Percentiles rank a stretch among this genome's conserved stretches.
These are phyloP conservation scores for Rubia balearica DNA, from an alignment of 305 asterid species.

Conservation along the genomic window DNA sequence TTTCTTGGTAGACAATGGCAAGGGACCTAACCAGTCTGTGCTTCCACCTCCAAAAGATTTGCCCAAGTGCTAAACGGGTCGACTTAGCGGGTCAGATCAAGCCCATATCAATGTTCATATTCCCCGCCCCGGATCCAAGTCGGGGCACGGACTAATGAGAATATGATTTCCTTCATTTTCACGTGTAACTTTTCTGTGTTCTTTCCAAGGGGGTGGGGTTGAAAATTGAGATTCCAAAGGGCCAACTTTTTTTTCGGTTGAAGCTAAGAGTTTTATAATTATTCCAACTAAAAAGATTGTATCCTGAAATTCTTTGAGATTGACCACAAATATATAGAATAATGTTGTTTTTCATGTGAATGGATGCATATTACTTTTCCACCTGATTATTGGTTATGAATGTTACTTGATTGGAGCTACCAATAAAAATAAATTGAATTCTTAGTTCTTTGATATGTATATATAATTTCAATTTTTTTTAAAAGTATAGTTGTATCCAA, in stretches of 20 bases:
- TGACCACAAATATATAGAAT: neutral
- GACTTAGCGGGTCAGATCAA: neutral
- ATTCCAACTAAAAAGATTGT: conserved; percentile 17
- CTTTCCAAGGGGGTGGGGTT: conserved; percentile 1
- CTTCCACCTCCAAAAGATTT: conserved; percentile 79
- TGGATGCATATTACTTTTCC: too few species aligned
- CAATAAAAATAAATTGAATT: too few species aligned
- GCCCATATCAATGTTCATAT: neutral
- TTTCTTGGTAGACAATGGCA: conserved; percentile 76
- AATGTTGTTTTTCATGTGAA: too few species aligned
- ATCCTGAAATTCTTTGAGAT: neutral
- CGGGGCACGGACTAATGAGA: neutral
- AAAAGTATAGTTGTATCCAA: too few species aligned
- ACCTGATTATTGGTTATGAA: too few species aligned
- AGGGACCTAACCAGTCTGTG: conserved; percentile 52
- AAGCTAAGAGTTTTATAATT: conserved; percentile 31
- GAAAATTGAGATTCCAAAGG: neutral
- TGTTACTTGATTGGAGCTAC: too few species aligned
- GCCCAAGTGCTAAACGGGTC: conserved; percentile 47
- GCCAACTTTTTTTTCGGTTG: conserved; percentile 28
- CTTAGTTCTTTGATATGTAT: too few species aligned
- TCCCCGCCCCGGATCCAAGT: neutral
- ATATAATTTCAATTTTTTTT: too few species aligned
- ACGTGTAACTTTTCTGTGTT: neutral
- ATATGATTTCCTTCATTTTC: conserved; percentile 3